Conservation (phyloP, 768 basidiomycete species). For the Boletus vinaceobasis region DNA sequence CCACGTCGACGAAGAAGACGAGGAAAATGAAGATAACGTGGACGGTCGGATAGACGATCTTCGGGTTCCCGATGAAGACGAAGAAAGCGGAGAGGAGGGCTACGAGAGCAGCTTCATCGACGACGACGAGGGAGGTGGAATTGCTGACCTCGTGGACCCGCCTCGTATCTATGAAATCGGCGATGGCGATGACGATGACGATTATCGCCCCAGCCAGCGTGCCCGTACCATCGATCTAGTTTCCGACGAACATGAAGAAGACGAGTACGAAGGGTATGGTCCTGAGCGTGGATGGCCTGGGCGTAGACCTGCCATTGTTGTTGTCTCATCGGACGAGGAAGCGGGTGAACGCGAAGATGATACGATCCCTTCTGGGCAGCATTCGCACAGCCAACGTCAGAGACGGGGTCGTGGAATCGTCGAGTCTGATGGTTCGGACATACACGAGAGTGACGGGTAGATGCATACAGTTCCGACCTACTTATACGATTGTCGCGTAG, state of each 20-base stretch:
- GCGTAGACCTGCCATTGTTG: background rate
- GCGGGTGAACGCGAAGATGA: slow-evolving; percentile 3
- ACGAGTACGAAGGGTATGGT: background rate
- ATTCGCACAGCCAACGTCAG: background rate
- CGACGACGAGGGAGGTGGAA: slow-evolving; percentile 32
- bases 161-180: slow-evolving; percentile 26
- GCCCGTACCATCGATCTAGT: background rate
- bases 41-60: background rate
- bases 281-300: background rate
- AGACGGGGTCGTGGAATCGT: background rate
- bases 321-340: slow-evolving; percentile 22
- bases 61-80: slow-evolving; percentile 13
- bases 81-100: slow-evolving; percentile 33
- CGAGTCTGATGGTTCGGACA: slow-evolving; percentile 24
- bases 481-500: background rate
- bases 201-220: background rate
- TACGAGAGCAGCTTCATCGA: slow-evolving; percentile 60
- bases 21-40: slow-evolving; percentile 11
- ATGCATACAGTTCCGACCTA: background rate
- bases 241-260: slow-evolving; percentile 15
- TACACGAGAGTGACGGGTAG: slow-evolving; percentile 7
- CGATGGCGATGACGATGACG: slow-evolving; percentile 13
- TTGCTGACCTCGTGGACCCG: background rate
- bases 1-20: slow-evolving; percentile 25
- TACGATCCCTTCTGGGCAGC: background rate